These are phyloP conservation scores for Symbiodinium pilosum DNA, from an alignment of 73 alveolate genomes.

Conservation along the genomic window DNA sequence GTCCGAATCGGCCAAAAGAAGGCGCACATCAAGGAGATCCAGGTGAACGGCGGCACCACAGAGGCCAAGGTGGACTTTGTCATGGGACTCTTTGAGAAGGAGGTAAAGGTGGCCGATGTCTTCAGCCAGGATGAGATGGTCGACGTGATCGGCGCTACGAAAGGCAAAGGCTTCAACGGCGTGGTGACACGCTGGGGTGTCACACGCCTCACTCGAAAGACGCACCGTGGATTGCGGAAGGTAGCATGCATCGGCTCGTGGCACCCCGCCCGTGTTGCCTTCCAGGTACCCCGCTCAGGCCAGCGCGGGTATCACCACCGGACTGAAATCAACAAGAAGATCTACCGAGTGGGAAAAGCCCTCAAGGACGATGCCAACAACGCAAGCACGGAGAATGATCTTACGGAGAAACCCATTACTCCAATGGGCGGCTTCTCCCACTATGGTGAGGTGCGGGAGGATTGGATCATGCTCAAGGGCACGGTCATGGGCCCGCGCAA, in stretches of 20 bases:
- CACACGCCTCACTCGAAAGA: constrained; percentile 99
- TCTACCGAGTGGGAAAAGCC: constrained; percentile 99
- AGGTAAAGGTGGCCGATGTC: constrained; percentile 98
- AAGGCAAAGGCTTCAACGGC: constrained; percentile 99
- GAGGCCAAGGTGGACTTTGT: constrained; percentile 99
- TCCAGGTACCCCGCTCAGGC: constrained; percentile 99
- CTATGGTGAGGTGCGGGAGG: constrained; percentile 99
- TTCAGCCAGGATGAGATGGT: constrained; percentile 99
- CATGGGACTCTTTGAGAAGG: constrained; percentile 98
- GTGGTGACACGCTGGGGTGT: constrained; percentile 99
- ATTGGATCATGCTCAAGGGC: constrained; percentile 99
- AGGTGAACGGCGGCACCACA: constrained; percentile 99
- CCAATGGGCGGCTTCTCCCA: constrained; percentile 99
- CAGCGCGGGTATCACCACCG: constrained; percentile 99
- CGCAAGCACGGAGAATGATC: constrained; percentile 99
- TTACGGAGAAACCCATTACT: constrained; percentile 99
- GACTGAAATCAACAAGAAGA: constrained; percentile 99
- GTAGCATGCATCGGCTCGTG: constrained; percentile 99
- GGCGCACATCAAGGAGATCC: constrained; percentile 99
- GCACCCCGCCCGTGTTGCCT: constrained; percentile 99
- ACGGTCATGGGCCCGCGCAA: constrained; percentile 99
- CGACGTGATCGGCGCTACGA: constrained; percentile 99
- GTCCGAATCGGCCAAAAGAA: constrained; percentile 99
- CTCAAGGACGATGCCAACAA: constrained; percentile 98
- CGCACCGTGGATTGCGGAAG: constrained; percentile 99